Conservation (phyloP, 768 basidiomycete species). For the Hypsizygus marmoreus region DNA sequence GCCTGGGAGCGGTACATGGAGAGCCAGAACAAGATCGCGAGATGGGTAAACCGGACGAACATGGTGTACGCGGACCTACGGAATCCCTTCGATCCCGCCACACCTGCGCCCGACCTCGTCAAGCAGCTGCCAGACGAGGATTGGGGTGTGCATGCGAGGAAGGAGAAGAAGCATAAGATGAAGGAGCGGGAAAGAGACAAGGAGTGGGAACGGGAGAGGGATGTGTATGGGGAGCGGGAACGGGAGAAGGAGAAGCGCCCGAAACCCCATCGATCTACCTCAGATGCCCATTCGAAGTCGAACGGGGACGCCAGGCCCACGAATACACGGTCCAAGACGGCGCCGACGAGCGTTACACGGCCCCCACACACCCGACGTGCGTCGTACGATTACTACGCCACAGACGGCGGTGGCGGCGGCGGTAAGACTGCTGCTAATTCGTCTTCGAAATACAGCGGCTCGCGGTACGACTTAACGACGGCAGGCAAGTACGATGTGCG, state of each 20-base stretch:
- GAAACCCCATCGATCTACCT: constrained; percentile 5
- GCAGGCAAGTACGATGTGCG: background rate
- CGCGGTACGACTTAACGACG: background rate
- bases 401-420: constrained; percentile 4
- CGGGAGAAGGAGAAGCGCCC: constrained; percentile 4
- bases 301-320: constrained; percentile 1
- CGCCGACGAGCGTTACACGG: background rate
- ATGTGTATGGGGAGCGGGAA: background rate
- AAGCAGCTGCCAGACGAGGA: background rate
- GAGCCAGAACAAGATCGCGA: constrained; percentile 16
- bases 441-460: background rate
- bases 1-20: constrained; percentile 19
- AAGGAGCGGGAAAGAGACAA: constrained; percentile 3
- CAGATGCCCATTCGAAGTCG: constrained; percentile 7
- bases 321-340: constrained; percentile 1
- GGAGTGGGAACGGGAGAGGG: background rate
- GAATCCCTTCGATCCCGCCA: constrained; percentile 15
- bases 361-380: constrained; percentile 4
- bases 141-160: background rate
- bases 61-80: constrained; percentile 7
- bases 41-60: constrained; percentile 17
- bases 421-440: constrained; percentile 1
- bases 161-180: background rate
- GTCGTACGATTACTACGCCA: constrained; percentile 11
- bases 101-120: constrained; percentile 12